Evolutionary conservation across 371 early-diverging fungal species (phyloP).

Genomic region (Blyttiomyces sp.): DNA sequence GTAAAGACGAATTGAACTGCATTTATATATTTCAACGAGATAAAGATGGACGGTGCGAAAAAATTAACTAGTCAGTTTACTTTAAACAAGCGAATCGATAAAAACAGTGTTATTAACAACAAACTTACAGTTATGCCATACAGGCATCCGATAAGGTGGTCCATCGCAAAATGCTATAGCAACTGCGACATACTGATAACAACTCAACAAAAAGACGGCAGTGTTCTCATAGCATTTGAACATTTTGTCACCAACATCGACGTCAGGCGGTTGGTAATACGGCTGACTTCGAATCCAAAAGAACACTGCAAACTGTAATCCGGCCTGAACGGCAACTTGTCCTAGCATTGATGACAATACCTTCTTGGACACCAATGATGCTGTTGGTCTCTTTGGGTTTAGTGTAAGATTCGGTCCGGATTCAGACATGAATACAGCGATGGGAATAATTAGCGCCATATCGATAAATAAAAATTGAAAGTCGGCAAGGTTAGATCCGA

Average conservation of each 20-base stretch:
- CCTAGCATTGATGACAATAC: constrained; percentile 89
- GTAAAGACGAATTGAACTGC: background rate
- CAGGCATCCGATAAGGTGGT: constrained; percentile 83
- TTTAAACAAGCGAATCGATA: background rate
- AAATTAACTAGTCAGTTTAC: constrained; percentile 7
- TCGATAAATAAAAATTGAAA: constrained; percentile 92
- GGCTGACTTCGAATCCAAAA: constrained; percentile 64
- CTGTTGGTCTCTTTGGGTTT: constrained; percentile 81
- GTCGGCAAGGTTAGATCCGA: constrained; percentile 86
- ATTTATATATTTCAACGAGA: no score
- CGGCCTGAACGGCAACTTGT: constrained; percentile 75
- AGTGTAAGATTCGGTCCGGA: constrained; percentile 78
- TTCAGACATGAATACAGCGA: constrained; percentile 86
- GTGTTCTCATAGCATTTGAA: constrained; percentile 84
- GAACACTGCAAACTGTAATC: constrained; percentile 75
- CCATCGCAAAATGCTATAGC: constrained; percentile 93
- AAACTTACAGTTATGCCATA: constrained; percentile 75
- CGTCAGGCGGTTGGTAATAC: constrained; percentile 63
- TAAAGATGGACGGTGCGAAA: background rate
- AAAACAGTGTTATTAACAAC: background rate
- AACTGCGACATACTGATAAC: constrained; percentile 87
- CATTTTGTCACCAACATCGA: constrained; percentile 66
- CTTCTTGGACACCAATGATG: constrained; percentile 83
- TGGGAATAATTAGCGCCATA: constrained; percentile 81
- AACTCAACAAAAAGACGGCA: constrained; percentile 79